Conservation (phyloP, 176 grass and related monocot genomes). For the Juncus effusus region DNA sequence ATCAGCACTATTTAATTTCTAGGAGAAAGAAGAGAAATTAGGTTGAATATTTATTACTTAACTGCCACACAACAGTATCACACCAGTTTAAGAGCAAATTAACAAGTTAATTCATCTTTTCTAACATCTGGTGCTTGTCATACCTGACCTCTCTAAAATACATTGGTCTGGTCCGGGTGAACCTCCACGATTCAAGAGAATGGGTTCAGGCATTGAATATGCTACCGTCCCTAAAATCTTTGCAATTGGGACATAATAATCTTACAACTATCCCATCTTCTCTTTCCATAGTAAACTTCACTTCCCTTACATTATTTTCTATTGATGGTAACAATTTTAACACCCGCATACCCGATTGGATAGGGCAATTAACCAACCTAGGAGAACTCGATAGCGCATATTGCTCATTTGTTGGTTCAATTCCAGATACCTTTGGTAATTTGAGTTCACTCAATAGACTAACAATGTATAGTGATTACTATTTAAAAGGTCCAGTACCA, state of each 20-base stretch:
- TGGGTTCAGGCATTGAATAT: not conserved
- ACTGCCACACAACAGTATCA: too few relatives aligned
- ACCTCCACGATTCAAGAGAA: not conserved
- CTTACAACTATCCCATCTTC: not conserved
- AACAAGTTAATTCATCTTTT: too few relatives aligned
- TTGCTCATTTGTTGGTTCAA: not conserved
- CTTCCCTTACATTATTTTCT: too few relatives aligned
- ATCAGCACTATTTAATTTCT: too few relatives aligned
- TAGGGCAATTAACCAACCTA: not conserved
- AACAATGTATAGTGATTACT: too few relatives aligned
- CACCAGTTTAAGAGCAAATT: too few relatives aligned
- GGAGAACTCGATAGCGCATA: not conserved
- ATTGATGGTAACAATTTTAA: too few relatives aligned
- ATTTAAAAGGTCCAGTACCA: not conserved
- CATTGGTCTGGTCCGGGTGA: not conserved
- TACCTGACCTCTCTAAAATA: constrained; percentile 4
- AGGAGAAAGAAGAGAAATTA: too few relatives aligned
- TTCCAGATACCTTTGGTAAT: not conserved
- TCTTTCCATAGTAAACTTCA: not conserved
- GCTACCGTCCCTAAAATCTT: not conserved
- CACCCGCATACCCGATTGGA: too few relatives aligned
- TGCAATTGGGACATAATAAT: not conserved
- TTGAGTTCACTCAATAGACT: not conserved
- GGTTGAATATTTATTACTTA: too few relatives aligned
- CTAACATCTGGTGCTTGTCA: not conserved